Evolutionary conservation across 352 stramenopile species (phyloP), one percentile per base, ranked within the genome.

Genomic region (Globisporangium takayamanum): DNA sequence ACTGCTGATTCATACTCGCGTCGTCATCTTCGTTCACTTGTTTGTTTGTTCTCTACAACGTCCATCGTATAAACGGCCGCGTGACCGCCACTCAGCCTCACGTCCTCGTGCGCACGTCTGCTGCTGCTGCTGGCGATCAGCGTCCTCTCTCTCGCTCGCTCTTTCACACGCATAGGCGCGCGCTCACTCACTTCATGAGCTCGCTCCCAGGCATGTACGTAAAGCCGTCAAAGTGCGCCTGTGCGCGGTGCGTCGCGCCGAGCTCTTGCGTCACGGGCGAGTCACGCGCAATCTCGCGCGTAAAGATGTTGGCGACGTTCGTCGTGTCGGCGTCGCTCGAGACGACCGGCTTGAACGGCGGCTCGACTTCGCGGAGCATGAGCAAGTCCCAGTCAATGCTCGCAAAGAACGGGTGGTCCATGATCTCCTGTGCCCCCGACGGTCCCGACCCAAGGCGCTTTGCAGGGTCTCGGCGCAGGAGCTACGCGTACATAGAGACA

Each of bases 171-270:
- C 33, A 39, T 12, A 5, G 33, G 33, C 33, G 7, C 33, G 33
- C 33, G 33, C 33, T 39, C 28, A 30, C 25, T 60, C 55, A 64
- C 59, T 73, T 63, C 66, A 59, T 75, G 66, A 91, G 62, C 62
- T 84, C 70, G 60, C 71, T 78, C 46, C 73, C 71, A 3, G 85
- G 85, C 76, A 92, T 92, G 75, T 96, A 98, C 18, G 93, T 98
- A 64, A 98, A 98, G 28, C 81, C 88, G 59, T 97, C 86, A 63
- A 98, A 98, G 67, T 97, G 83, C 12, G 87, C 78, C 59, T 94
- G 75, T 1, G 89, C 87, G 51, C 75, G 72, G 64, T 94, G 84
- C 48, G 87, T 94, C 10, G 83, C 85, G 46, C 84, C 84, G 2
- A 96, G 63, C 50, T 95, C 77, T 57, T 91, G 80, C 25, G 81